Percentiles rank a stretch among this genome's conserved stretches.
Evolutionary conservation across 441 rosid species (phyloP).

Genomic region (Geranium incanum): DNA sequence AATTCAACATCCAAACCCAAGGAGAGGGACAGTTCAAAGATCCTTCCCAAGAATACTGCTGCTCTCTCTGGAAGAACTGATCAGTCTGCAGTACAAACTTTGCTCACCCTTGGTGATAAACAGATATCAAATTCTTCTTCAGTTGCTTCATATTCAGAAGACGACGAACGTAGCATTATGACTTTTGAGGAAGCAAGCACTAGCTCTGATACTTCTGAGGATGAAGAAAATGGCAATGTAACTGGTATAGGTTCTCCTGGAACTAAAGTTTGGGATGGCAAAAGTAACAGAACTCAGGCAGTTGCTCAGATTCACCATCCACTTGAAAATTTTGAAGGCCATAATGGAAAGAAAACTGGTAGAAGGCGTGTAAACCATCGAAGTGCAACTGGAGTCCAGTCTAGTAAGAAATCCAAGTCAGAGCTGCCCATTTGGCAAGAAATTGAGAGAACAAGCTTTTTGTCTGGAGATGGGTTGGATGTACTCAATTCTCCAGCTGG

Average conservation of each 20-base stretch:
- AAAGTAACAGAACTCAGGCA: constrained; percentile 65
- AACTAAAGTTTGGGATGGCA: constrained; percentile 97
- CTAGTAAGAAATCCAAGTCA: constrained; percentile 62
- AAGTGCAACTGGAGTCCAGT: constrained; percentile 36
- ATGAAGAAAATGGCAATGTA: constrained; percentile 59
- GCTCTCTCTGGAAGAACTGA: constrained; percentile 15
- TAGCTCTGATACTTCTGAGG: constrained; percentile 71
- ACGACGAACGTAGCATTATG: constrained; percentile 36
- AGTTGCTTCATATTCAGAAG: constrained; percentile 37
- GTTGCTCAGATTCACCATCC: constrained; percentile 90
- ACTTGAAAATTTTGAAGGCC: constrained; percentile 68
- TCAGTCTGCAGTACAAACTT: constrained; percentile 19
- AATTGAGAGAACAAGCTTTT: constrained; percentile 73
- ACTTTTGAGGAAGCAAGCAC: constrained; percentile 38
- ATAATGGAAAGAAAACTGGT: constrained; percentile 36
- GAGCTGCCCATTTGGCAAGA: constrained; percentile 63
- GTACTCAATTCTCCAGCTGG: constrained; percentile 41
- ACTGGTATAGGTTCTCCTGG: constrained; percentile 91
- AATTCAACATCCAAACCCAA: constrained; percentile 29
- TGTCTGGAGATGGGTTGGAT: constrained; percentile 80
- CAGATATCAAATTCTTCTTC: constrained; percentile 37
- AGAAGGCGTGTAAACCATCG: constrained; percentile 47
- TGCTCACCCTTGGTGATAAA: constrained; percentile 25
- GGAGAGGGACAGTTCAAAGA: constrained; percentile 31
- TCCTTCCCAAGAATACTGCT: constrained; percentile 21